A percentile compares a stretch with the other conserved stretches of the same genome.
These are phyloP conservation scores for Zymoseptoria brevis DNA, from an alignment of 2,329 filamentous ascomycete genomes.

Conservation along the genomic window DNA sequence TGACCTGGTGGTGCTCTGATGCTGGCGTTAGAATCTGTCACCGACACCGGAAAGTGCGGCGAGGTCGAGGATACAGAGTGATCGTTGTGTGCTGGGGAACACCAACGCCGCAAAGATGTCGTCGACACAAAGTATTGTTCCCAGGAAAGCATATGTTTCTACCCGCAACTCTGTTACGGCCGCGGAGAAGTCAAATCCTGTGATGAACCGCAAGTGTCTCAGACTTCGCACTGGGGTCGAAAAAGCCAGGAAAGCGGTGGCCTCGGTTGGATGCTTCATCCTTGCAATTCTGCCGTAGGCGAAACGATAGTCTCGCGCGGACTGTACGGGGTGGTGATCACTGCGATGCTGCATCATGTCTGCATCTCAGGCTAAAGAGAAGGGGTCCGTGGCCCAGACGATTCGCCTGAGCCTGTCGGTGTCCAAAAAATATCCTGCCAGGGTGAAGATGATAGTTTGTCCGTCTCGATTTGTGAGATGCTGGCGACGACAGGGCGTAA, in stretches of 20 bases:
- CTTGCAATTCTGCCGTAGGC: not conserved
- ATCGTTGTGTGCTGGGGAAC: not conserved
- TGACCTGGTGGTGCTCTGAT: not conserved
- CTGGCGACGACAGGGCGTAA: no score
- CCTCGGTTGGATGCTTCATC: not conserved
- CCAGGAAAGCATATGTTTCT: not conserved
- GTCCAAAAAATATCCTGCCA: not conserved
- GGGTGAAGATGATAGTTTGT: not conserved
- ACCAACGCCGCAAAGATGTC: not conserved
- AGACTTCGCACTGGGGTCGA: not conserved
- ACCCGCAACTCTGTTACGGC: not conserved
- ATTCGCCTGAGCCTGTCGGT: not conserved
- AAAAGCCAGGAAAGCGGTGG: not conserved
- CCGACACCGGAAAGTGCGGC: not conserved
- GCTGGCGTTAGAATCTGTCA: not conserved
- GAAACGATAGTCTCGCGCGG: not conserved
- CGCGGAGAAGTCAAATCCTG: not conserved
- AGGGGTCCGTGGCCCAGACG: not conserved
- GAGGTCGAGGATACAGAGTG: not conserved
- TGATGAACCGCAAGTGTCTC: not conserved
- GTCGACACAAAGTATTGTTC: not conserved
- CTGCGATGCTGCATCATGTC: not conserved
- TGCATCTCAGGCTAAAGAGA: not conserved
- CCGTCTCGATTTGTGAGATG: not conserved
- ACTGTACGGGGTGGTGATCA: not conserved